Percentiles rank a stretch among this genome's conserved stretches.
phyloP scores from a whole-genome alignment of 305 asterid genomes.

The Fraxinus platypoda region DNA sequence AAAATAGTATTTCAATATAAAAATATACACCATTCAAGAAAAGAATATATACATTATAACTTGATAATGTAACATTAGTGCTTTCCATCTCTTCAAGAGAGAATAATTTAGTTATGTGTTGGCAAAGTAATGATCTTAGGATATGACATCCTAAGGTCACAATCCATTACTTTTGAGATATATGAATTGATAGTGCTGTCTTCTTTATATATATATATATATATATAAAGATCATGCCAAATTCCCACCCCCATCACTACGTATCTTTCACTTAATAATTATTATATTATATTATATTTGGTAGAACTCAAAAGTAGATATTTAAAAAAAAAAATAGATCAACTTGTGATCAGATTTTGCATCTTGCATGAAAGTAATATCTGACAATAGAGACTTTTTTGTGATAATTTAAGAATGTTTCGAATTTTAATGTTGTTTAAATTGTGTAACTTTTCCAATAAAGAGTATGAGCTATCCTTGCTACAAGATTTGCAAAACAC shows the following conservation, averaged over 20 bases:
- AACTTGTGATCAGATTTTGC: slow-evolving; percentile 26
- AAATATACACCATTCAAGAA: background rate
- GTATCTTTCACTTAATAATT: slow-evolving; percentile 14
- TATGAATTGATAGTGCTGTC: slow-evolving; percentile 45
- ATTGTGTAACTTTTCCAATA: no score
- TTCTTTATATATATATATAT: background rate
- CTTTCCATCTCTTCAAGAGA: slow-evolving; percentile 38
- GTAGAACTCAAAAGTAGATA: slow-evolving; percentile 26
- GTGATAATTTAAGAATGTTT: background rate
- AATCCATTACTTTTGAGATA: slow-evolving; percentile 46
- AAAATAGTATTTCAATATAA: background rate
- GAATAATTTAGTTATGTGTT: slow-evolving; percentile 28
- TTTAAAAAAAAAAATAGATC: slow-evolving; percentile 1
- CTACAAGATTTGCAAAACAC: no score
- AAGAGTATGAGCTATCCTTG: no score
- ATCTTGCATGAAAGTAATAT: background rate
- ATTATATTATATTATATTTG: background rate
- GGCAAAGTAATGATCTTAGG: slow-evolving; percentile 30
- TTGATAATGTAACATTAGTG: slow-evolving; percentile 36
- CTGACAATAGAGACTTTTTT: background rate
- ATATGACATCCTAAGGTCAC: slow-evolving; percentile 50
- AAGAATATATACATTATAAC: background rate
- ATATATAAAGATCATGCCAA: slow-evolving; percentile 27
- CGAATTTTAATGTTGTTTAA: no score
- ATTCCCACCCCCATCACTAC: slow-evolving; percentile 37